A percentile compares a stretch with the other conserved stretches of the same genome.
Evolutionary conservation across 2,329 filamentous ascomycete species (phyloP).

Genomic region (Microdochium bolleyi): DNA sequence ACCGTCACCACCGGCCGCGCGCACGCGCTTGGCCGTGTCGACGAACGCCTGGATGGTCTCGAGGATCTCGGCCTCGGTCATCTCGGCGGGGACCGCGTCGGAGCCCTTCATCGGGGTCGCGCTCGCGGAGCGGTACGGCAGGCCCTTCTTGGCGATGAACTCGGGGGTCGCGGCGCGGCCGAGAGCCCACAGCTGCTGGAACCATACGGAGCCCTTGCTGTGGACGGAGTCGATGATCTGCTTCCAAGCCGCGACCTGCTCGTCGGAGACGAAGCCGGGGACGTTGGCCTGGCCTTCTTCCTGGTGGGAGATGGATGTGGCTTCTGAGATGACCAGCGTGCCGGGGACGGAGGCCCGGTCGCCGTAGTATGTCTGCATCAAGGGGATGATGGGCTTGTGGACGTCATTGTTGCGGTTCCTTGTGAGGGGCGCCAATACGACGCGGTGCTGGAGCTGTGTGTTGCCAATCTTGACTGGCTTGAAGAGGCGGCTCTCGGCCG

Average conservation of each 20-base stretch:
- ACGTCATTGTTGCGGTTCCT: slow-evolving; percentile 35
- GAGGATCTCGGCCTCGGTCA: slow-evolving; percentile 59
- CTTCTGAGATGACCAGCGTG: slow-evolving; percentile 45
- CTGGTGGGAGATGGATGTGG: slow-evolving; percentile 37
- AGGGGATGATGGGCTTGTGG: slow-evolving; percentile 39
- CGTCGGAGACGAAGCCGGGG: slow-evolving; percentile 44
- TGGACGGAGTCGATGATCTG: slow-evolving; percentile 50
- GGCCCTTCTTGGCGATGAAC: slow-evolving; percentile 15
- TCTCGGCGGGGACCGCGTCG: slow-evolving; percentile 44
- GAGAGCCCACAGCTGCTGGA: slow-evolving; percentile 50
- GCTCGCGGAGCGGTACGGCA: slow-evolving; percentile 17
- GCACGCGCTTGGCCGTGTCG: slow-evolving; percentile 41
- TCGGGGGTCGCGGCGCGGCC: slow-evolving; percentile 42
- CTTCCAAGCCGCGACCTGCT: slow-evolving; percentile 46
- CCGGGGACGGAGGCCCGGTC: slow-evolving; percentile 33
- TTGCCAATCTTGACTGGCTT: slow-evolving; percentile 32
- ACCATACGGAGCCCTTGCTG: slow-evolving; percentile 47
- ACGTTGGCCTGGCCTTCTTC: slow-evolving; percentile 36
- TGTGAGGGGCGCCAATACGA: slow-evolving; percentile 43
- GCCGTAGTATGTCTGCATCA: slow-evolving; percentile 32
- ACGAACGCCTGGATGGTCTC: slow-evolving; percentile 50
- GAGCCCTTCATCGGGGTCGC: slow-evolving; percentile 28
- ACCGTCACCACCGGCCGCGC: slow-evolving; percentile 61
- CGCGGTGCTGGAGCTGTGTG: slow-evolving; percentile 37
- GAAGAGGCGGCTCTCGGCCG: slow-evolving; percentile 22